phyloP scores from a whole-genome alignment of 179 eudicot genomes.

The Beta lomatogona region DNA sequence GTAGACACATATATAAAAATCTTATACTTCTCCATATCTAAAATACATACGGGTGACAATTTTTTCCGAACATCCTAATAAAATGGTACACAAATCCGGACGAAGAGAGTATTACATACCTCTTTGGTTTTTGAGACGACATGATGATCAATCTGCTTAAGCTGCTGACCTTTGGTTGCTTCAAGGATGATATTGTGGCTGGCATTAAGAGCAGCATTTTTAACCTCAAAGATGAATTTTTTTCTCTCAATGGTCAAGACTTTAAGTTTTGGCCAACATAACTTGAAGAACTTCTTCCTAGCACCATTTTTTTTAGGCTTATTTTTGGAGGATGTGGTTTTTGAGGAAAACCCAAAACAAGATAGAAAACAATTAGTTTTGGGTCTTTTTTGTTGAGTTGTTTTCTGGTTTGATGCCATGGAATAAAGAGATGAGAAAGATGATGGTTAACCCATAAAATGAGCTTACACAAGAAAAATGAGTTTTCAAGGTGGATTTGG shows the following conservation, averaged over 20 bases:
- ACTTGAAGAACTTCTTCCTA: slow-evolving; percentile 17
- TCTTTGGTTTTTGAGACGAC: not conserved
- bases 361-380: slow-evolving; percentile 14
- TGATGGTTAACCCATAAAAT: slow-evolving; percentile 19
- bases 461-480: not conserved
- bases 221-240: slow-evolving; percentile 20
- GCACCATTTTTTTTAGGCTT: slow-evolving; percentile 18
- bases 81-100: too few species aligned
- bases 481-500: slow-evolving; percentile 28
- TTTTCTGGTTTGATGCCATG: slow-evolving; percentile 31
- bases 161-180: slow-evolving; percentile 22
- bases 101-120: not conserved
- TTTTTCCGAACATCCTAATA: too few species aligned
- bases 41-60: too few species aligned
- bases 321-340: slow-evolving; percentile 3
- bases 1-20: too few species aligned
- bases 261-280: slow-evolving; percentile 28
- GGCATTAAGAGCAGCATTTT: slow-evolving; percentile 3
- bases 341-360: slow-evolving; percentile 27
- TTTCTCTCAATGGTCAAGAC: slow-evolving; percentile 1
- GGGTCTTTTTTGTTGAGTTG: slow-evolving; percentile 13
- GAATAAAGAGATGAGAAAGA: not conserved
- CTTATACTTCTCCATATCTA: too few species aligned
- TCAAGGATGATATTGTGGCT: slow-evolving; percentile 14
- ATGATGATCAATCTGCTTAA: slow-evolving; percentile 5